A percentile compares a stretch with the other conserved stretches of the same genome.
Evolutionary conservation across 2,329 filamentous ascomycete genomes (phyloP).

Genomic region (Geoglossum cookeanum): DNA sequence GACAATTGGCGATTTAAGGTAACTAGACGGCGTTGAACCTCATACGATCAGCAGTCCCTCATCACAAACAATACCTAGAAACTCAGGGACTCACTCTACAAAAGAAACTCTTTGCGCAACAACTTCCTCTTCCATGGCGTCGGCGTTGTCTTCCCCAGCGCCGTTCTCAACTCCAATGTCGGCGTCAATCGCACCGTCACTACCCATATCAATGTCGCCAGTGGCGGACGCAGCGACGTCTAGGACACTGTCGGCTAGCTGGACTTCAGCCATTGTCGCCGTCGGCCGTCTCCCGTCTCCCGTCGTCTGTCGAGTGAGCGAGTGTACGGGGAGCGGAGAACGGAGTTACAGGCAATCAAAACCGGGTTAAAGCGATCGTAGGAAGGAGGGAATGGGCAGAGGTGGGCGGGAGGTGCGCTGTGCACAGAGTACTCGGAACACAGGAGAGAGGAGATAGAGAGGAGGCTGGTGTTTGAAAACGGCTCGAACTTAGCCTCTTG

Average conservation of each 20-base stretch:
- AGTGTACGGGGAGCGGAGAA: background rate
- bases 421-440: too few species aligned
- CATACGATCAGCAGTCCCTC: background rate
- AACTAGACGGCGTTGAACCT: constrained; percentile 16
- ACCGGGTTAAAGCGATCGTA: too few species aligned
- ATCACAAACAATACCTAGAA: background rate
- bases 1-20: constrained; percentile 29
- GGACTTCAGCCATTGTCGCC: background rate
- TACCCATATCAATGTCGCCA: background rate
- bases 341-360: too few species aligned
- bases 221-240: background rate
- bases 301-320: too few species aligned
- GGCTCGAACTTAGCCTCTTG: too few species aligned
- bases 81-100: background rate
- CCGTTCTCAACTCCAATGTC: background rate
- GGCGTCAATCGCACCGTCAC: background rate
- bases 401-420: too few species aligned
- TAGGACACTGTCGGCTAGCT: background rate
- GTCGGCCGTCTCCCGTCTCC: too few species aligned
- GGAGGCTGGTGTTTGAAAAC: too few species aligned
- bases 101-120: background rate
- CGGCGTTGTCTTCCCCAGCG: background rate
- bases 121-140: background rate
- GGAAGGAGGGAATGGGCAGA: too few species aligned
- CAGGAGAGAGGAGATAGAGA: too few species aligned